Evolutionary conservation across 2,329 filamentous ascomycete genomes (phyloP), one percentile per base, ranked within the genome.

Genomic region (Trichoderma atrobrunneum): DNA sequence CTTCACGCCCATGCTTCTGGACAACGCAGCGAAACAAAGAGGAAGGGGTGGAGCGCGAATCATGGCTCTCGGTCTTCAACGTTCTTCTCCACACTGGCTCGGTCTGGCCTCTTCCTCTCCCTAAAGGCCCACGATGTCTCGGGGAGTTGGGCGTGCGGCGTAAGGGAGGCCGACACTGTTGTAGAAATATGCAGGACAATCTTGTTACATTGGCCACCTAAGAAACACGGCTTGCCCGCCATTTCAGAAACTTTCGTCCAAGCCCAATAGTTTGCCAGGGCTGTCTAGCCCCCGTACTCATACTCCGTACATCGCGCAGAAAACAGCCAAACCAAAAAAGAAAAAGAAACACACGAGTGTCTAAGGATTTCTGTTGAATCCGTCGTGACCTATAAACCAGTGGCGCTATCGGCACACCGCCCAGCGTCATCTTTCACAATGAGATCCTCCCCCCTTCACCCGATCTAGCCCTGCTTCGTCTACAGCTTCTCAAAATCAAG

Each of bases 181-280:
- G 60, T 72, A 72, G 71, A 72, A 70, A 57, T 51, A 72, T 63
- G 71, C 67, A 67, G 63, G 72, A 66, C 72, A 73, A 73, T 69
- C 24, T 71, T 56, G 62, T 73, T 67, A 71, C 72, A 39, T 71
- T 48, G 67, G 39, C 61, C 51, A 62, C 26, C 36, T 39, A 30
- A 71, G 62, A 71, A 36, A 66, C 60, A 66, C 54, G 63, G 48
- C 68, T 57, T 30, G 60, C 70, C 70, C 64, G 56, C 63, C 64
- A 61, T 61, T 60, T 69, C 43, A 60, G 21, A 62, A 21, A 43
- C 67, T 65, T 62, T 51, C 61, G 67, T 54, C 60, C 57, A 62
- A 62, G 70, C 56, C 72, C 72, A 61, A 66, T 71, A 32, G 39
- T 43, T 67, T 65, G 26, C 70, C 54, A 28, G 60, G 72, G 62